Base-by-base conservation (phyloP, 2,329 filamentous ascomycete genomes). In the Neobulgaria alba region DNA sequence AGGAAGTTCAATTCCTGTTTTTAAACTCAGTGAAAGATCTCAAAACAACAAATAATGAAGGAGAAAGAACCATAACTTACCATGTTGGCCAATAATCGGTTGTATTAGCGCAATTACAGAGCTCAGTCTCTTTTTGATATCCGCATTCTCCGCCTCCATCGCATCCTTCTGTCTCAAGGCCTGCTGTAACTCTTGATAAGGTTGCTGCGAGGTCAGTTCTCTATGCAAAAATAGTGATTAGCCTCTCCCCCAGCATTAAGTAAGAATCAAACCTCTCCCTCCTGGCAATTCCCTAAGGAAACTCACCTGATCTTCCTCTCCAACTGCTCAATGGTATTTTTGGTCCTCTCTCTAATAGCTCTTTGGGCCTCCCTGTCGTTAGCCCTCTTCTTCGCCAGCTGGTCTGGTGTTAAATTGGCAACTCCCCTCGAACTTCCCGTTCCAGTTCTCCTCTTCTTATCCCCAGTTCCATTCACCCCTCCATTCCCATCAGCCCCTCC, bases 351-450 rank as follows among this genome's bases (percentile, higher is more conserved):
- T 36, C 88, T 73, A 49, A 94, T 95, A 29, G 86, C 86, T 33
- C 87, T 76, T 65, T 95, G 88, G 29, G 88, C 88, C 63, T 94
- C 86, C 47, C 88, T 77, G 62, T 95, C 88, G 67, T 95, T 95
- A 56, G 86, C 86, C 49, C 89, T 75, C 68, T 95, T 95, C 62
- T 88, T 84, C 20, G 83, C 85, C 44, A 95, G 75, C 64, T 95
- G 89, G 47, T 89, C 84, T 4, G 87, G 84, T 9, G 86, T 93
- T 58, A 95, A 72, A 57, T 86, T 92, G 48, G 87, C 87, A 42
- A 95, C 88, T 14, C 79, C 78, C 37, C 79, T 69, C 45, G 85
- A 88, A 51, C 86, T 77, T 39, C 81, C 71, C 39, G 72, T 43
- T 72, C 35, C 39, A 3, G 40, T 63, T 49, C 51, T 67, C 34